Conservation (phyloP, 2,329 filamentous ascomycete genomes). For the Phialocephala subalpina region DNA sequence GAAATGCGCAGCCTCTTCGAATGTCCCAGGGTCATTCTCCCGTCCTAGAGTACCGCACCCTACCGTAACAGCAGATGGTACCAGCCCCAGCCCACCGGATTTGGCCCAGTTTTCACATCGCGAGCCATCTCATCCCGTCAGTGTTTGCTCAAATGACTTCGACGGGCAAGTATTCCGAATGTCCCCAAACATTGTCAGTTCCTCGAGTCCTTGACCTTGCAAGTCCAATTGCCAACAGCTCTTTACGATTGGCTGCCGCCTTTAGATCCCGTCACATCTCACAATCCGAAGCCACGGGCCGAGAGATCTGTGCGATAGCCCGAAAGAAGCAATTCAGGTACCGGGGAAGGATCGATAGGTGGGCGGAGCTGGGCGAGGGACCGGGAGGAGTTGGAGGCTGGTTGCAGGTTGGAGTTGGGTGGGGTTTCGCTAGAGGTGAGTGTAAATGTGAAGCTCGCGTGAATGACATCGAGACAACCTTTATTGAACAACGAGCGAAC, state of each 20-base stretch:
- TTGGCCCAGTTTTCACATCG: no score
- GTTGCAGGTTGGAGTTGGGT: conserved; percentile 1
- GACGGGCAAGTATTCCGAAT: background rate
- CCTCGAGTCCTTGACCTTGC: conserved; percentile 2
- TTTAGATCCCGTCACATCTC: conserved; percentile 12
- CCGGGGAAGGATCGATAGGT: conserved; percentile 9
- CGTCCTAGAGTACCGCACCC: no score
- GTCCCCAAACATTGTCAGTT: background rate
- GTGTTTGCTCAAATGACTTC: no score
- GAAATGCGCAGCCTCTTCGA: no score
- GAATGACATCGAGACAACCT: conserved; percentile 9
- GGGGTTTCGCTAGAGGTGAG: conserved; percentile 22
- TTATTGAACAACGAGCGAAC: background rate
- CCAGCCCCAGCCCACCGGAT: no score
- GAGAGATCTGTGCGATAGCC: conserved; percentile 10
- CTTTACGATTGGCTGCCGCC: conserved; percentile 13
- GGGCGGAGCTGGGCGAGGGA: conserved; percentile 4
- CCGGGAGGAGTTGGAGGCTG: background rate
- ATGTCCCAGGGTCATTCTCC: no score
- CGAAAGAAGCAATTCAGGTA: conserved; percentile 7
- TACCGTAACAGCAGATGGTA: no score
- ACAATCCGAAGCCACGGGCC: conserved; percentile 10
- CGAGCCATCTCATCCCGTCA: no score
- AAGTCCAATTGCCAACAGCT: background rate
- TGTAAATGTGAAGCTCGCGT: conserved; percentile 20